These are phyloP conservation scores for Didymella lethalis DNA, from an alignment of 2,329 filamentous ascomycete species.

Conservation along the genomic window DNA sequence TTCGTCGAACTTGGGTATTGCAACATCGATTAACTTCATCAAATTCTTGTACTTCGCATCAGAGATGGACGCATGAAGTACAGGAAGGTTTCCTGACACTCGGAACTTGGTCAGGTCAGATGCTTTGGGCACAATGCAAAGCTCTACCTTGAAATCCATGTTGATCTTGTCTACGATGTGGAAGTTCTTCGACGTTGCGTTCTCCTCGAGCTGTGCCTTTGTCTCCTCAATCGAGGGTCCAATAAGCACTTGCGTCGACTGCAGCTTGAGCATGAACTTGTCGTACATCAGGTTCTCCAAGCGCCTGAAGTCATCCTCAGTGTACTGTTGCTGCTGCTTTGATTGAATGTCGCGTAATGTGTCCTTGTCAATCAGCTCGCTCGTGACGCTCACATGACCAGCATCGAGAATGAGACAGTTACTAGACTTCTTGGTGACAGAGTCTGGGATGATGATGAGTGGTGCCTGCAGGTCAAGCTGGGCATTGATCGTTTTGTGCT, in stretches of 20 bases:
- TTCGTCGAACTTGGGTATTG: constrained; percentile 81
- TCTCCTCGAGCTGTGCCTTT: constrained; percentile 77
- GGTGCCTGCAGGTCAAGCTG: constrained; percentile 95
- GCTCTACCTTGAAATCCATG: constrained; percentile 94
- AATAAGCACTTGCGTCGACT: constrained; percentile 94
- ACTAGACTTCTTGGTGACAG: constrained; percentile 79
- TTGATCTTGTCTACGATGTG: constrained; percentile 98
- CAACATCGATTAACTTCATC: constrained; percentile 95
- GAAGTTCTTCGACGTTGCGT: constrained; percentile 73
- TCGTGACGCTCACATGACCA: constrained; percentile 92
- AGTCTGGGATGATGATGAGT: constrained; percentile 94
- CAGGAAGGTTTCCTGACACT: constrained; percentile 88
- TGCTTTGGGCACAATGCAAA: constrained; percentile 95
- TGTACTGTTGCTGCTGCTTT: constrained; percentile 88
- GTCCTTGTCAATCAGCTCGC: constrained; percentile 90
- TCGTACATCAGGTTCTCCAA: constrained; percentile 97
- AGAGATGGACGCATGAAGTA: constrained; percentile 89
- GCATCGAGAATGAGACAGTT: constrained; percentile 95
- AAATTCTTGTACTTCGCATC: constrained; percentile 96
- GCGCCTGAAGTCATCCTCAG: constrained; percentile 84
- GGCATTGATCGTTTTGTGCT: constrained; percentile 97
- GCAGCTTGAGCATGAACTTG: constrained; percentile 90
- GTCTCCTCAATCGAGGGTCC: constrained; percentile 92
- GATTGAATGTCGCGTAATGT: constrained; percentile 88
- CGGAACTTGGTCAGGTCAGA: constrained; percentile 91